phyloP scores from a whole-genome alignment of 176 grass and related monocot genomes.

The Eragrostis nindensis region DNA sequence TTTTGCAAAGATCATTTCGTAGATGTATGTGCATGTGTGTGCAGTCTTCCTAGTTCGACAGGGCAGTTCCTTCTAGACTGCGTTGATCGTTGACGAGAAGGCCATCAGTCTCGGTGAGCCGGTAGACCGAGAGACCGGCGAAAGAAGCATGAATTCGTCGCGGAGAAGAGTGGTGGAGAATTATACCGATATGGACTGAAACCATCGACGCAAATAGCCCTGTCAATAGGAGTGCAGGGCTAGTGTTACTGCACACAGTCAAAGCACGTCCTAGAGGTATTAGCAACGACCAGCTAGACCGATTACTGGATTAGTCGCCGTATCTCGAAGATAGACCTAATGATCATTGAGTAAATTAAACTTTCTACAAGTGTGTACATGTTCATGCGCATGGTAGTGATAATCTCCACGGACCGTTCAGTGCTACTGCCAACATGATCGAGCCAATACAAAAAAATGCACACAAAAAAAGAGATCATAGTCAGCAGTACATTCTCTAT shows the following conservation, averaged over 20 bases:
- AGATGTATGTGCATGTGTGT: too few relatives aligned
- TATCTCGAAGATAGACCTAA: neutral
- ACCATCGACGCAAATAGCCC: neutral
- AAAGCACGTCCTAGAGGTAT: constrained; percentile 1
- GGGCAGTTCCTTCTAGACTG: constrained; percentile 14
- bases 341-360: neutral
- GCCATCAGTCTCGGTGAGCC: neutral
- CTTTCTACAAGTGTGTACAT: neutral
- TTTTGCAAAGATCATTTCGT: too few relatives aligned
- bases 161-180: neutral
- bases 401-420: neutral
- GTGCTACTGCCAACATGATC: too few relatives aligned
- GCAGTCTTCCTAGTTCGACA: too few relatives aligned
- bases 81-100: neutral
- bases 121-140: neutral
- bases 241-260: neutral
- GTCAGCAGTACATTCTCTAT: too few relatives aligned
- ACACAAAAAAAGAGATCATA: too few relatives aligned
- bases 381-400: neutral
- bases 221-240: neutral
- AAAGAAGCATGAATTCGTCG: neutral
- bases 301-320: neutral
- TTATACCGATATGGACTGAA: neutral
- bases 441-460: too few relatives aligned
- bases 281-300: neutral